Conservation (phyloP, 108 stramenopile species). For the Cyclostephanos tholiformis region DNA sequence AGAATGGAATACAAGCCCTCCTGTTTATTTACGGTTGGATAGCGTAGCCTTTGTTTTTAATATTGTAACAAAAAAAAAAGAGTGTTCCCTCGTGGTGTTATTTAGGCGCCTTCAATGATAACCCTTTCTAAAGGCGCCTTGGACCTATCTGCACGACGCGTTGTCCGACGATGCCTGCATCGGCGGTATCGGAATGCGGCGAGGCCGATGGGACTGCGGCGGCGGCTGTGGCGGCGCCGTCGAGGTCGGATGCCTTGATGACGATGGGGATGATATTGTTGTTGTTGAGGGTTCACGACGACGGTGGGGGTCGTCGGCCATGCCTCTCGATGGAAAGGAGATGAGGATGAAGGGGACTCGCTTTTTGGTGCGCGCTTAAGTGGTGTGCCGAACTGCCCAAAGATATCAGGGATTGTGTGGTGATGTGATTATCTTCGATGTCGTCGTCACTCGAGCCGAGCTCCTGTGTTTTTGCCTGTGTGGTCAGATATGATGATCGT, state of each 20-base stretch:
- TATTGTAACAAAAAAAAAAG: background rate
- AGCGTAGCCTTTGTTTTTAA: background rate
- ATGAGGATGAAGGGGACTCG: too few species aligned
- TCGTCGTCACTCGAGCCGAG: too few species aligned
- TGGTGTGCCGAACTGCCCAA: too few species aligned
- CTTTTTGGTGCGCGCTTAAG: too few species aligned
- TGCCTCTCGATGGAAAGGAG: background rate
- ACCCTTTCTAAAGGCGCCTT: conserved; percentile 35
- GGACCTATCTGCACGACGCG: conserved; percentile 10
- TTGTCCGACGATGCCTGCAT: conserved; percentile 1
- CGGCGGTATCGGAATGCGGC: conserved; percentile 7
- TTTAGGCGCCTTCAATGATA: conserved; percentile 28
- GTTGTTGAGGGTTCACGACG: background rate
- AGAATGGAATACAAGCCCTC: too few species aligned
- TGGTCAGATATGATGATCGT: too few species aligned
- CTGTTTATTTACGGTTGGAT: too few species aligned
- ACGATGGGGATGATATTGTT: background rate
- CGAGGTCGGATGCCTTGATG: background rate
- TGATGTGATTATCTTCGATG: too few species aligned
- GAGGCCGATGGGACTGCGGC: background rate
- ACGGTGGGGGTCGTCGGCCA: background rate
- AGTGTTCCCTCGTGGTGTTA: background rate
- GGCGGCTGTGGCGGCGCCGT: background rate
- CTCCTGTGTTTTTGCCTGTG: too few species aligned
- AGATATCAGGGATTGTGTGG: too few species aligned